These are phyloP conservation scores for Phaffia tasmanica DNA, from an alignment of 768 basidiomycete species.

Conservation along the genomic window DNA sequence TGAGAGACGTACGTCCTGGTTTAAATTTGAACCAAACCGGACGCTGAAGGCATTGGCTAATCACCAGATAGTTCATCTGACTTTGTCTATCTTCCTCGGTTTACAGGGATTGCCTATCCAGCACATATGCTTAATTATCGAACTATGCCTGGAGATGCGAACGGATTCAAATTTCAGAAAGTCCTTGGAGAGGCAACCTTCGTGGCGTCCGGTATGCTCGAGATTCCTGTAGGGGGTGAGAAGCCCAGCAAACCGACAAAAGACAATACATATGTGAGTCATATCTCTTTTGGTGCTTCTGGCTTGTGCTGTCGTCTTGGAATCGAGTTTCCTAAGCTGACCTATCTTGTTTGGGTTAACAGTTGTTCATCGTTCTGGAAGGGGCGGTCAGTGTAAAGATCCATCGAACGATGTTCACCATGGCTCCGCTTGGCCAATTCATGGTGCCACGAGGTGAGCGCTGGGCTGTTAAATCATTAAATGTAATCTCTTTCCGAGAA, in stretches of 20 bases:
- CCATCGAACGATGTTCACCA: conserved; percentile 63
- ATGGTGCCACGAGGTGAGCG: conserved; percentile 72
- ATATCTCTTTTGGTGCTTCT: background rate
- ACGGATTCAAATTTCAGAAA: conserved; percentile 76
- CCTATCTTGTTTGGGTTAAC: background rate
- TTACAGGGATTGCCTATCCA: conserved; percentile 66
- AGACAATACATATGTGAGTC: conserved; percentile 81
- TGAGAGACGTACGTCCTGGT: conserved; percentile 53
- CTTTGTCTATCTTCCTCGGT: background rate
- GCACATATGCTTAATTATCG: conserved; percentile 54
- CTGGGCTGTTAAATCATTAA: background rate
- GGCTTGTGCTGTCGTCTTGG: background rate
- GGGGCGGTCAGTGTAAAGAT: conserved; percentile 80
- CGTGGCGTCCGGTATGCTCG: conserved; percentile 77
- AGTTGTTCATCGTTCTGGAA: conserved; percentile 72
- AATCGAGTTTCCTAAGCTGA: background rate
- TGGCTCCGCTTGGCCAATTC: conserved; percentile 75
- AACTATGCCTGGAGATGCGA: conserved; percentile 45
- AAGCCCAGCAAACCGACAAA: conserved; percentile 82
- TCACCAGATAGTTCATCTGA: background rate
- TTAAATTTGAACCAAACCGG: background rate
- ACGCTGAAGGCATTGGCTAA: background rate
- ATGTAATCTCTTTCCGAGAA: background rate
- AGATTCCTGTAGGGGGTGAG: conserved; percentile 62
- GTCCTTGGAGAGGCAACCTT: conserved; percentile 84